These are phyloP conservation scores for Ailanthus altissimus DNA, from an alignment of 345 rosid genomes.

Conservation along the genomic window DNA sequence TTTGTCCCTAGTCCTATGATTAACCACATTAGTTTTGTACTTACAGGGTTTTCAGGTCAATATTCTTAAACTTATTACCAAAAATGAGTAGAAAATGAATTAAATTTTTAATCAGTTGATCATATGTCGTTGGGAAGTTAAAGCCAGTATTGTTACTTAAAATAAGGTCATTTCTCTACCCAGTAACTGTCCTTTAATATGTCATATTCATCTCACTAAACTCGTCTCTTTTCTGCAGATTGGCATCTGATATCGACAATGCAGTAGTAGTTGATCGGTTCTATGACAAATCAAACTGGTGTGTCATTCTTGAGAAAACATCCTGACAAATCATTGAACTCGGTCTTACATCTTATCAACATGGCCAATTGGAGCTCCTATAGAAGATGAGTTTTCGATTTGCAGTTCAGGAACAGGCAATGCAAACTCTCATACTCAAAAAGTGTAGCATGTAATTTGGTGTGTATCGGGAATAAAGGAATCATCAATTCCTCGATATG, in stretches of 20 bases:
- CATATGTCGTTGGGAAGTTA: not conserved
- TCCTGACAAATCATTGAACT: conserved; percentile 21
- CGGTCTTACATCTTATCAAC: not conserved
- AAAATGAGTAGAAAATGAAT: not conserved
- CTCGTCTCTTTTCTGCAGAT: conserved; percentile 45
- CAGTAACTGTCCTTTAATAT: not conserved
- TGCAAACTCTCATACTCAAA: not conserved
- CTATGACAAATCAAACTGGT: conserved; percentile 97
- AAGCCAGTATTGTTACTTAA: not conserved
- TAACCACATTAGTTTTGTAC: not conserved
- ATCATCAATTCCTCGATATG: too few species aligned
- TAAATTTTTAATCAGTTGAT: too few species aligned
- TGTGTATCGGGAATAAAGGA: too few species aligned
- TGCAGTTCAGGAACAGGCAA: not conserved
- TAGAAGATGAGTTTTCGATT: not conserved
- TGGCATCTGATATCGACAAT: conserved; percentile 63
- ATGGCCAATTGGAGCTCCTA: conserved; percentile 1
- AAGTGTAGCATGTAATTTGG: too few species aligned
- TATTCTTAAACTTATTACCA: not conserved
- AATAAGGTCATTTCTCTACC: not conserved
- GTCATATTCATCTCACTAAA: not conserved
- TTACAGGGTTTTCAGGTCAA: not conserved
- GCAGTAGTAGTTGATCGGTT: conserved; percentile 69
- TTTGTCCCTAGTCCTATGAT: not conserved
- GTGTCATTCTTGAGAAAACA: conserved; percentile 79